Evolutionary conservation across 1,139 yeast species (phyloP).

Genomic region (Geotrichum aggregatum): DNA sequence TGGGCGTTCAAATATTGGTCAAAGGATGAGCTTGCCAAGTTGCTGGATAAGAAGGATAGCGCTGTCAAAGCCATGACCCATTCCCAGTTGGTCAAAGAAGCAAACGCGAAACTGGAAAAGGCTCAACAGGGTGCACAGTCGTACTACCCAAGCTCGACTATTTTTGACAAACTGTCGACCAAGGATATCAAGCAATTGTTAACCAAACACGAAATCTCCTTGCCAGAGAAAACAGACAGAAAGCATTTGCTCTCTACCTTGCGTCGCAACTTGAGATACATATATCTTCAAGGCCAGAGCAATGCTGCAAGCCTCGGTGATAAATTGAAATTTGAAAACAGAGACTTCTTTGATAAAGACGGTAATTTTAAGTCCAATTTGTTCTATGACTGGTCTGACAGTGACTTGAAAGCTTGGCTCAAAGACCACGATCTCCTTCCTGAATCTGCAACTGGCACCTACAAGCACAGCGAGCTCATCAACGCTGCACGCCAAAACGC

Average conservation of each 20-base stretch:
- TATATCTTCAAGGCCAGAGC: slow-evolving; percentile 13
- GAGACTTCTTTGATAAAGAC: slow-evolving; percentile 14
- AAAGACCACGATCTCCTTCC: slow-evolving; percentile 10
- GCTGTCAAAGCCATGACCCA: slow-evolving; percentile 44
- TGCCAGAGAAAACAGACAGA: neutral
- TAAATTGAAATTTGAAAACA: slow-evolving; percentile 10
- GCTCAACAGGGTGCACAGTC: neutral
- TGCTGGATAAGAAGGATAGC: neutral
- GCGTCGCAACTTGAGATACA: slow-evolving; percentile 15
- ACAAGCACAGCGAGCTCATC: slow-evolving; percentile 11
- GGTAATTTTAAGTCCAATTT: slow-evolving; percentile 8
- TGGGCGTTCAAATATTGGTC: slow-evolving; percentile 40
- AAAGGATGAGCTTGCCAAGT: slow-evolving; percentile 39
- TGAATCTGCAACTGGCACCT: neutral
- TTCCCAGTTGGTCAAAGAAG: slow-evolving; percentile 35
- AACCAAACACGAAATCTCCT: neutral
- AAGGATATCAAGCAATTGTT: slow-evolving; percentile 13
- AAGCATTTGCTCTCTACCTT: slow-evolving; percentile 2
- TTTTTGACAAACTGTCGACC: slow-evolving; percentile 10
- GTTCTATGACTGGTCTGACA: slow-evolving; percentile 16
- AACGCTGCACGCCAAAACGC: slow-evolving; percentile 12
- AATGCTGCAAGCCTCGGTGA: neutral
- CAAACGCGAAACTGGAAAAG: slow-evolving; percentile 35
- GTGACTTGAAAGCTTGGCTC: slow-evolving; percentile 15
- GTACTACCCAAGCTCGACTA: slow-evolving; percentile 8